phyloP scores from a whole-genome alignment of 768 basidiomycete genomes.

The Mycena vitilis region DNA sequence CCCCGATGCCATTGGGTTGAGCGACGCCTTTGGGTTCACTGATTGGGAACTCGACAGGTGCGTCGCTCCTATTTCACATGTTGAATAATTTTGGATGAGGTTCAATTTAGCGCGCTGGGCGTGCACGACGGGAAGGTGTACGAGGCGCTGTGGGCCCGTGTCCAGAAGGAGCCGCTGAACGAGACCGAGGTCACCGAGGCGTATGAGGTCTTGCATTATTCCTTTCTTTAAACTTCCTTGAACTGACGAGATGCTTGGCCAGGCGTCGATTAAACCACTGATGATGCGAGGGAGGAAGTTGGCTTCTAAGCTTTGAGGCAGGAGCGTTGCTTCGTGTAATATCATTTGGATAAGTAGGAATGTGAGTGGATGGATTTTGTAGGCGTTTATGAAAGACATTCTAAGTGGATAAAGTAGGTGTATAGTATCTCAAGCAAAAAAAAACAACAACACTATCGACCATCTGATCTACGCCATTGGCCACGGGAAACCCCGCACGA shows the following conservation, averaged over 20 bases:
- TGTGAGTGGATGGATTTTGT: not conserved
- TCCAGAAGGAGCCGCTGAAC: slow-evolving; percentile 71
- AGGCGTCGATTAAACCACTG: slow-evolving; percentile 65
- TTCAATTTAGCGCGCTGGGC: slow-evolving; percentile 64
- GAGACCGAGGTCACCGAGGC: slow-evolving; percentile 60
- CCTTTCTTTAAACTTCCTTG: not conserved
- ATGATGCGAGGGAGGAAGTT: slow-evolving; percentile 58
- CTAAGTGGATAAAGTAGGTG: too few relatives aligned
- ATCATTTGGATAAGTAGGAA: too few relatives aligned
- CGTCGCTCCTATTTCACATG: slow-evolving; percentile 13
- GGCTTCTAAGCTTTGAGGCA: slow-evolving; percentile 50
- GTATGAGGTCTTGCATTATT: slow-evolving; percentile 58
- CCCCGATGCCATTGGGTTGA: slow-evolving; percentile 74
- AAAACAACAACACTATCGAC: too few relatives aligned
- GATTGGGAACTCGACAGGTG: slow-evolving; percentile 83
- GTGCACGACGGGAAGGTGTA: slow-evolving; percentile 74
- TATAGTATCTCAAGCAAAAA: too few relatives aligned
- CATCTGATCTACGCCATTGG: too few relatives aligned
- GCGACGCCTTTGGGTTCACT: slow-evolving; percentile 78
- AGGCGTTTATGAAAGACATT: too few relatives aligned
- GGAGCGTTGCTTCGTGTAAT: too few relatives aligned
- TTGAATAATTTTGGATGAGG: not conserved
- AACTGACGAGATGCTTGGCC: not conserved
- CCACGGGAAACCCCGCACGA: too few relatives aligned
- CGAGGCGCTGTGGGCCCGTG: slow-evolving; percentile 71